These are phyloP conservation scores for Kodamaea anthophila DNA, from an alignment of 1,139 yeast species.

Conservation along the genomic window DNA sequence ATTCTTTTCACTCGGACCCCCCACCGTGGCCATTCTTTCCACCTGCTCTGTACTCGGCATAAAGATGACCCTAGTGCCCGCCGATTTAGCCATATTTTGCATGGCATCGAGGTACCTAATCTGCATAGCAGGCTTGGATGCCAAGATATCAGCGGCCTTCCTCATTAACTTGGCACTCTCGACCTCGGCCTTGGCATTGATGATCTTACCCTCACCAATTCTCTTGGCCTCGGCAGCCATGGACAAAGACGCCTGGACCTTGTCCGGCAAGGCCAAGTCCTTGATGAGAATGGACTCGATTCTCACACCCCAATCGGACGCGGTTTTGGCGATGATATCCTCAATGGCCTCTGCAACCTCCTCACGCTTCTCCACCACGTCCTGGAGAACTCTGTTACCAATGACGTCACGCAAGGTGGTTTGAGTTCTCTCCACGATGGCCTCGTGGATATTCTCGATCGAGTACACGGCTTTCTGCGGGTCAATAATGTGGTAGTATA, in stretches of 20 bases:
- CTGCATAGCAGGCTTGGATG: constrained; percentile 75
- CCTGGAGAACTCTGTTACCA: constrained; percentile 63
- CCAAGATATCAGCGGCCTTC: constrained; percentile 72
- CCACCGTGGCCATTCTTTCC: constrained; percentile 24
- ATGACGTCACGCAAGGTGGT: constrained; percentile 71
- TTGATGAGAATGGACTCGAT: constrained; percentile 67
- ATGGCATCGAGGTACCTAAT: constrained; percentile 76
- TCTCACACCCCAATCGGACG: constrained; percentile 66
- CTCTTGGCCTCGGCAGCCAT: constrained; percentile 76
- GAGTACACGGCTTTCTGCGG: constrained; percentile 66
- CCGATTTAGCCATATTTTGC: constrained; percentile 62
- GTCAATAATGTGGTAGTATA: constrained; percentile 61
- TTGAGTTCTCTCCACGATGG: constrained; percentile 67
- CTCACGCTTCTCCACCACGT: constrained; percentile 69
- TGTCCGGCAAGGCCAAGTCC: constrained; percentile 53
- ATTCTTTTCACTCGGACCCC: constrained; percentile 6
- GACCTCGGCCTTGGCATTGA: constrained; percentile 71
- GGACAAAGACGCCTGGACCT: constrained; percentile 57
- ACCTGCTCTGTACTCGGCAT: constrained; percentile 55
- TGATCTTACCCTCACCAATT: constrained; percentile 73
- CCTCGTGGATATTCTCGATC: constrained; percentile 48
- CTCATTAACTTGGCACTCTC: constrained; percentile 74
- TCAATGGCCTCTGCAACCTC: constrained; percentile 65
- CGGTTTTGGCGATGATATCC: constrained; percentile 57
- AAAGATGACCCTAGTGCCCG: constrained; percentile 64